Conservation (phyloP, 208 protist species). For the Trichomonas tenax region DNA sequence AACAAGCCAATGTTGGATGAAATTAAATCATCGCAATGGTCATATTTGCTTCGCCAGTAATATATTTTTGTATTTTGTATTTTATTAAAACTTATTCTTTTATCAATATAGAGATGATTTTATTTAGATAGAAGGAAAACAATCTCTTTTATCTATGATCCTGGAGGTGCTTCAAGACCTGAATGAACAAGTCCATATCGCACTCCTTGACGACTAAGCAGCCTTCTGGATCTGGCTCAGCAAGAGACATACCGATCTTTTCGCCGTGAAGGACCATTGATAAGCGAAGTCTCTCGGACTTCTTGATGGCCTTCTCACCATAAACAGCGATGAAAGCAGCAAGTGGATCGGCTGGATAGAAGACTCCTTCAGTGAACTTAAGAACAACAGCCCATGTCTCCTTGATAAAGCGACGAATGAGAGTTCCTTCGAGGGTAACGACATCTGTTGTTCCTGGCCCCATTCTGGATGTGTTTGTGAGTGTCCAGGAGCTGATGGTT, state of each 20-base stretch:
- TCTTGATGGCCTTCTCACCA: not conserved
- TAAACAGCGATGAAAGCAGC: not conserved
- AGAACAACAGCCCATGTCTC: not conserved
- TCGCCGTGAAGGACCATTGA: not conserved
- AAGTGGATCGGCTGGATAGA: not conserved
- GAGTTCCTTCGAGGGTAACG: not conserved
- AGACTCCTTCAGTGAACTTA: too few relatives aligned
- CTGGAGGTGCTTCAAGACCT: not conserved
- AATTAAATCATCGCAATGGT: not conserved
- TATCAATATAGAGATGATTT: too few relatives aligned
- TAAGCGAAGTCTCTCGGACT: not conserved
- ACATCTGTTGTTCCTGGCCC: not conserved
- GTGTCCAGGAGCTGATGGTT: not conserved
- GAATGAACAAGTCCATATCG: not conserved
- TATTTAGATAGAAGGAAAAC: too few relatives aligned
- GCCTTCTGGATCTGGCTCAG: not conserved
- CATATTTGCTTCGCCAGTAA: not conserved
- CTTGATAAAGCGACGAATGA: not conserved
- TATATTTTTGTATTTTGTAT: not conserved
- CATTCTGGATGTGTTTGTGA: not conserved
- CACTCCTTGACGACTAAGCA: not conserved
- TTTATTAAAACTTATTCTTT: too few relatives aligned
- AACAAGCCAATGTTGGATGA: not conserved
- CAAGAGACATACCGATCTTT: not conserved
- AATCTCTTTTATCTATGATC: not conserved